Conservation (phyloP, 1,284 basidiomycete species). For the Sanghuangporus weigelae region DNA sequence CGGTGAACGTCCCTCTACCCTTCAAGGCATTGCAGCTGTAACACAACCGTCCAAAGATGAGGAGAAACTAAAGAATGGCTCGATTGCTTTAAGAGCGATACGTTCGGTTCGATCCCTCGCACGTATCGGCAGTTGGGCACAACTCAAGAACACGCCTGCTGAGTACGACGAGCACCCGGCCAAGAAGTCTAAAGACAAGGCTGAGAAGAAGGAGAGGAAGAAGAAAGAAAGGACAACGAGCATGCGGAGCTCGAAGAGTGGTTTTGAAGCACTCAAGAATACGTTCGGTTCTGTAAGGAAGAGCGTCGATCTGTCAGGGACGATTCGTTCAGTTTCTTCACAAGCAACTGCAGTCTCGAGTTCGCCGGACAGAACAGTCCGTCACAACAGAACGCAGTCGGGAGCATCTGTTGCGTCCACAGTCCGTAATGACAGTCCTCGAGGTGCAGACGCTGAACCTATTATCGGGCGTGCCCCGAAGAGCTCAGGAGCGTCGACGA, state of each 20-base stretch:
- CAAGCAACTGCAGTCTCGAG: conserved; percentile 6
- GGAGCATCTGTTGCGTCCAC: conserved; percentile 43
- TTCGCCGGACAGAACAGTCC: not conserved
- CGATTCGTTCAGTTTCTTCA: conserved; percentile 35
- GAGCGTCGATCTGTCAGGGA: conserved; percentile 24
- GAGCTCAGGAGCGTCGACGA: conserved; percentile 30
- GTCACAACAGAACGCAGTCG: conserved; percentile 19
- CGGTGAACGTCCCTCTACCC: conserved; percentile 8
- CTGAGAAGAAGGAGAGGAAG: conserved; percentile 31
- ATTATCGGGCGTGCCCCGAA: conserved; percentile 13
- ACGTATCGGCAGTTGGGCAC: conserved; percentile 64
- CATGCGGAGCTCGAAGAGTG: conserved; percentile 43
- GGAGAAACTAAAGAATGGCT: conserved; percentile 33
- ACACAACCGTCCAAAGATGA: conserved; percentile 4
- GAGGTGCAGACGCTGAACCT: conserved; percentile 33
- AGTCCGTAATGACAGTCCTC: conserved; percentile 47
- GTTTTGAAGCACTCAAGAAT: conserved; percentile 47
- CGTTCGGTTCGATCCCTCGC: conserved; percentile 67
- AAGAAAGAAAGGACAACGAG: conserved; percentile 32
- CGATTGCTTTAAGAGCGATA: conserved; percentile 73
- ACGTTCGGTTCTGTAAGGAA: conserved; percentile 15
- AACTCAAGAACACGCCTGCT: conserved; percentile 40
- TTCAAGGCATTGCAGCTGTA: conserved; percentile 10
- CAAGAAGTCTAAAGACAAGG: conserved; percentile 24
- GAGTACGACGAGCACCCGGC: conserved; percentile 24